Evolutionary conservation across 805 yeast genomes (phyloP).

Genomic region (Naumovozyma baii): DNA sequence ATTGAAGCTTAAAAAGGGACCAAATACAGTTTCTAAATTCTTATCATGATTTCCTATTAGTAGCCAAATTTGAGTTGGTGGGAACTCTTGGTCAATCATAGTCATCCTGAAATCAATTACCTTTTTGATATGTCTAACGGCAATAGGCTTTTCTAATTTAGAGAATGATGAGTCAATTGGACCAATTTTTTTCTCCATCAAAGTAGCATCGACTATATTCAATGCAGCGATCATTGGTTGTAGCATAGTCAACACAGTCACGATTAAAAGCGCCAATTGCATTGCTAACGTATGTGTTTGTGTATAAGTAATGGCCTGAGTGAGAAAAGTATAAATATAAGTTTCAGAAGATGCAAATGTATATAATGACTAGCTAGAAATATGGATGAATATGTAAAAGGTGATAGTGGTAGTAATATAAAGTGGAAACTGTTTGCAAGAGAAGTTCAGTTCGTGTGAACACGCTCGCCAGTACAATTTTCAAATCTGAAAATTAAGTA

Average conservation of each 20-base stretch:
- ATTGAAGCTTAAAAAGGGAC: slow-evolving; percentile 9
- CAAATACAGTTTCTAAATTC: slow-evolving; percentile 16
- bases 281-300: background rate
- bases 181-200: slow-evolving; percentile 3
- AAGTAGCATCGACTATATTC: slow-evolving; percentile 4
- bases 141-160: slow-evolving; percentile 7
- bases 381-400: background rate
- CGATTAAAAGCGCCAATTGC: background rate
- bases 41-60: slow-evolving; percentile 20
- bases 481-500: background rate
- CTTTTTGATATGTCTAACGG: slow-evolving; percentile 10
- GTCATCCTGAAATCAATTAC: slow-evolving; percentile 15
- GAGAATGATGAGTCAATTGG: slow-evolving; percentile 5
- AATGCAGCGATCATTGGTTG: slow-evolving; percentile 2
- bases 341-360: no score
- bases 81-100: slow-evolving; percentile 6
- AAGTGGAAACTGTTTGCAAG: no score
- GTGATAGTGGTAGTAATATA: no score
- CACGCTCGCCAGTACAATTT: no score
- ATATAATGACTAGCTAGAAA: no score
- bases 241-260: background rate
- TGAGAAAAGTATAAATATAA: no score
- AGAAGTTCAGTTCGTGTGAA: background rate
- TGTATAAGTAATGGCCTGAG: background rate
- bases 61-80: slow-evolving; percentile 18